phyloP scores from a whole-genome alignment of 495 filamentous ascomycete genomes.

The Trichoderma reesei region DNA sequence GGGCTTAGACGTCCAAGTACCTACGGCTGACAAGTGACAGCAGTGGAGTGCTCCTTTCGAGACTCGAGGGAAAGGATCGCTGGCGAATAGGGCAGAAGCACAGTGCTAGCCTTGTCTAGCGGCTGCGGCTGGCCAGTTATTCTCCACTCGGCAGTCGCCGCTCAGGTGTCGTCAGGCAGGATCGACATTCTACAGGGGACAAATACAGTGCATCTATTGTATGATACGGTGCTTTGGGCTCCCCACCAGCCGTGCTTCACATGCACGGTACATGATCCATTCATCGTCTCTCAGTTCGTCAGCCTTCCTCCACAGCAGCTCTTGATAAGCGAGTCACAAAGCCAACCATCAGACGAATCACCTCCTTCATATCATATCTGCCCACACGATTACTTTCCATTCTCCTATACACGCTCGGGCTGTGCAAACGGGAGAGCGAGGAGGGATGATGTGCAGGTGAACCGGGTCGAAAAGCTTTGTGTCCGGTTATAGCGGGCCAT shows the following conservation, averaged over 20 bases:
- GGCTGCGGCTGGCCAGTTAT: neutral
- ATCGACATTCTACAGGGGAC: neutral
- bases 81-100: neutral
- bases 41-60: neutral
- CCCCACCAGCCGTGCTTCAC: neutral
- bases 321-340: neutral
- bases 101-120: neutral
- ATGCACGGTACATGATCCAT: neutral
- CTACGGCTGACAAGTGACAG: neutral
- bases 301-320: neutral
- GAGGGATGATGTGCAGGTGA: neutral
- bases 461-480: neutral
- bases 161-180: neutral
- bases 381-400: neutral
- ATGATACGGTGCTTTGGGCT: neutral
- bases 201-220: neutral
- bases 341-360: neutral
- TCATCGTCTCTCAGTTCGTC: neutral
- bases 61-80: neutral
- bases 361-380: neutral
- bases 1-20: neutral
- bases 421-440: neutral
- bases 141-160: neutral
- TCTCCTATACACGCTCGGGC: neutral
- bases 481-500: constrained; percentile 1